Conservation (phyloP, 23 red algal species). For the Gracilaria vermiculophylla region DNA sequence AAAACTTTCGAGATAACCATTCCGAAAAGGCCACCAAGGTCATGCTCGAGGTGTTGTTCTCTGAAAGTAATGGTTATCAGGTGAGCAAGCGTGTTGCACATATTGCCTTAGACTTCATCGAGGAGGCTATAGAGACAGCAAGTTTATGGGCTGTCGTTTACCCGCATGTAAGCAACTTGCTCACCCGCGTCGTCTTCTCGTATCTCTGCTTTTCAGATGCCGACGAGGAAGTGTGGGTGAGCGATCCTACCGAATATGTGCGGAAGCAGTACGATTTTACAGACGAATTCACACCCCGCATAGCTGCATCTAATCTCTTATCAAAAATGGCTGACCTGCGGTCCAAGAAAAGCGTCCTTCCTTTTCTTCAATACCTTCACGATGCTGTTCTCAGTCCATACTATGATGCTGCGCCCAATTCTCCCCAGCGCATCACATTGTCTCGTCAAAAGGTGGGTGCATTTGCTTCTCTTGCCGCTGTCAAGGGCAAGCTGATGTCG, state of each 20-base stretch:
- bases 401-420: constrained; percentile 14
- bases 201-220: constrained; percentile 79
- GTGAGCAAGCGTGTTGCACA: constrained; percentile 70
- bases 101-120: constrained; percentile 72
- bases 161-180: constrained; percentile 55
- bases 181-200: constrained; percentile 66
- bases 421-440: constrained; percentile 8
- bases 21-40: constrained; percentile 48
- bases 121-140: constrained; percentile 63
- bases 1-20: constrained; percentile 35
- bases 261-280: constrained; percentile 76
- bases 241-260: constrained; percentile 85
- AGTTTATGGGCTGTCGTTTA: constrained; percentile 59
- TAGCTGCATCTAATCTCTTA: constrained; percentile 72
- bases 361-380: constrained; percentile 57
- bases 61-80: constrained; percentile 30
- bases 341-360: constrained; percentile 66
- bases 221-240: constrained; percentile 75
- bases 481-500: constrained; percentile 72
- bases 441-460: constrained; percentile 80
- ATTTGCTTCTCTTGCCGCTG: constrained; percentile 61
- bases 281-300: constrained; percentile 81
- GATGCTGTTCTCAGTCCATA: constrained; percentile 67
- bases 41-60: constrained; percentile 52
- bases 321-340: constrained; percentile 63